Conservation (phyloP, 2,329 filamentous ascomycete genomes). For the Xylariaceae sp. region DNA sequence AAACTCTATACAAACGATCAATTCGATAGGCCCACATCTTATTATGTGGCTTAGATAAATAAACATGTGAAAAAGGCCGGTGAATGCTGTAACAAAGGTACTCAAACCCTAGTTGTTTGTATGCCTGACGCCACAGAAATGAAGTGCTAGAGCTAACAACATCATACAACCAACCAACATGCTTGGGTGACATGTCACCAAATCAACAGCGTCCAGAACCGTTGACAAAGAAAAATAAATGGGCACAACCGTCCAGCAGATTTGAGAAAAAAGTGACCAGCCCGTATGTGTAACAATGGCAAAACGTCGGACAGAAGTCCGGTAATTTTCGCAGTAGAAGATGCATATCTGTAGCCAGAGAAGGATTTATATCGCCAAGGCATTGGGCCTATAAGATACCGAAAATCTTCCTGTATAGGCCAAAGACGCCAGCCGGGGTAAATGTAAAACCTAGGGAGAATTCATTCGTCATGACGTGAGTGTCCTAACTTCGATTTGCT, state of each 20-base stretch:
- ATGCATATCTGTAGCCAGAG: not conserved
- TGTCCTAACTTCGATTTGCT: slow-evolving; percentile 21
- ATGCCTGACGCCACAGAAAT: slow-evolving; percentile 6
- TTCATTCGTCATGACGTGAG: too few species aligned
- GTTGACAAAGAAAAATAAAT: not conserved
- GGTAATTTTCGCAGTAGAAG: not conserved
- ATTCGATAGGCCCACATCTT: too few species aligned
- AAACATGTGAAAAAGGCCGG: not conserved
- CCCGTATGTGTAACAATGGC: slow-evolving; percentile 17
- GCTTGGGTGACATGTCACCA: not conserved
- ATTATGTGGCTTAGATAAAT: too few species aligned
- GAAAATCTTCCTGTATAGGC: not conserved
- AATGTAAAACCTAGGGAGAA: slow-evolving; percentile 3
- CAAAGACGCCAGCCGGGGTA: slow-evolving; percentile 1
- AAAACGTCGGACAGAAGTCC: slow-evolving; percentile 11
- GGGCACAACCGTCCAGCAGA: slow-evolving; percentile 14
- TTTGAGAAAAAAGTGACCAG: slow-evolving; percentile 10
- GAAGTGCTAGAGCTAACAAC: not conserved
- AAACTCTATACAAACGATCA: too few species aligned
- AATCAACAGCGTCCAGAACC: too few species aligned
- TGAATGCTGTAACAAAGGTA: slow-evolving; percentile 1
- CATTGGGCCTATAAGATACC: slow-evolving; percentile 1
- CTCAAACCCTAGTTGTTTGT: slow-evolving; percentile 6
- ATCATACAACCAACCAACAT: slow-evolving; percentile 1
- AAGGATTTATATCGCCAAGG: not conserved